Evolutionary conservation across 2,329 filamentous ascomycete genomes (phyloP).

Genomic region (Fusarium robinianum): DNA sequence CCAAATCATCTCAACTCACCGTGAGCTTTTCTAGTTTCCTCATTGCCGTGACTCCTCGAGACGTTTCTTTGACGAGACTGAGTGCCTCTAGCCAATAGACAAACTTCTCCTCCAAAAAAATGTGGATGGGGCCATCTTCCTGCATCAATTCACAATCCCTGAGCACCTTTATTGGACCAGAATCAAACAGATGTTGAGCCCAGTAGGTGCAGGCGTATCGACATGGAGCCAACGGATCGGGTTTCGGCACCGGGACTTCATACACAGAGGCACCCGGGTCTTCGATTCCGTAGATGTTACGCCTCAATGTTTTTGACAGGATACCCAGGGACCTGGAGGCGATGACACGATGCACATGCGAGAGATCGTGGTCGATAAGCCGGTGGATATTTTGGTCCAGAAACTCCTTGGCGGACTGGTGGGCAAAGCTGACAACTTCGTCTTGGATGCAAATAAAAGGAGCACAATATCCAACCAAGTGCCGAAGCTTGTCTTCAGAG

Average conservation of each 20-base stretch:
- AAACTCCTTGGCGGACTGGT: conserved; percentile 51
- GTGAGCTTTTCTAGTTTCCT: neutral
- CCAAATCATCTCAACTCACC: neutral
- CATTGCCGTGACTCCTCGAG: neutral
- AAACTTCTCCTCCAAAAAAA: conserved; percentile 1
- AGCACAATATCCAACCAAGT: conserved; percentile 42
- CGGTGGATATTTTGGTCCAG: too few species aligned
- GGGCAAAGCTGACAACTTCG: conserved; percentile 42
- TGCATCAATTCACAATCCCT: too few species aligned
- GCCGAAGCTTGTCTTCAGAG: conserved; percentile 21
- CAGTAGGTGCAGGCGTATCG: conserved; percentile 32
- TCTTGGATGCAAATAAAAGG: conserved; percentile 46
- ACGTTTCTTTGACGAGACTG: conserved; percentile 39
- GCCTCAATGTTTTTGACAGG: conserved; percentile 39
- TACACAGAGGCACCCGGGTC: conserved; percentile 13
- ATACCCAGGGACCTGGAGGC: conserved; percentile 42
- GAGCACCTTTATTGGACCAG: too few species aligned
- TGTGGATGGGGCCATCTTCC: neutral
- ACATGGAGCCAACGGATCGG: conserved; percentile 18
- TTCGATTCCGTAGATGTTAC: conserved; percentile 44
- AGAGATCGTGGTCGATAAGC: conserved; percentile 38
- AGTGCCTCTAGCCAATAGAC: conserved; percentile 52
- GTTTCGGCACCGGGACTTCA: conserved; percentile 8
- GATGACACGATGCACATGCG: conserved; percentile 38
- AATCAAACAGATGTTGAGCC: conserved; percentile 30